Evolutionary conservation across 805 yeast genomes (phyloP).

Genomic region (Phaffomyces antillensis): DNA sequence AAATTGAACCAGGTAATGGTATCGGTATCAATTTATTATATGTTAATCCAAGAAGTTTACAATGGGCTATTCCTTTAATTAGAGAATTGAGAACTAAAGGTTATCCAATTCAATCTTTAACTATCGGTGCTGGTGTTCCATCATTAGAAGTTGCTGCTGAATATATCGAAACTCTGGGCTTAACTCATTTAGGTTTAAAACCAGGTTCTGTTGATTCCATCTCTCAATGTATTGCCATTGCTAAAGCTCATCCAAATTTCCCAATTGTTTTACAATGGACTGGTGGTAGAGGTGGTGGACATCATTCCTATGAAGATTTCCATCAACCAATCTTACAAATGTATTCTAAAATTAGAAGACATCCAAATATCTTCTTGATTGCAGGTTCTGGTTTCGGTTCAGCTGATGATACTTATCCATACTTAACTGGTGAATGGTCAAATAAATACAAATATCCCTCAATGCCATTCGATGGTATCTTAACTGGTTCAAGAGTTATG

Average conservation of each 20-base stretch:
- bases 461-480: slow-evolving; percentile 98
- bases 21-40: slow-evolving; percentile 88
- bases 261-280: slow-evolving; percentile 99
- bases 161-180: slow-evolving; percentile 85
- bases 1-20: slow-evolving; percentile 79
- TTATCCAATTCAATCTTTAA: slow-evolving; percentile 90
- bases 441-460: slow-evolving; percentile 80
- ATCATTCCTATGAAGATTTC: slow-evolving; percentile 98
- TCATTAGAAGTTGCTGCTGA: slow-evolving; percentile 95
- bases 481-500: slow-evolving; percentile 96
- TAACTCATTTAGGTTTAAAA: slow-evolving; percentile 91
- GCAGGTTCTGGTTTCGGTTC: slow-evolving; percentile 99
- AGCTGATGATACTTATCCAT: slow-evolving; percentile 94
- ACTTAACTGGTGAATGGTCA: slow-evolving; percentile 98
- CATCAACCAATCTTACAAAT: slow-evolving; percentile 95
- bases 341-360: slow-evolving; percentile 91
- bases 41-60: slow-evolving; percentile 95
- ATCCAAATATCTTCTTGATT: slow-evolving; percentile 78
- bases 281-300: slow-evolving; percentile 99
- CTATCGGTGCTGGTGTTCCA: slow-evolving; percentile 99
- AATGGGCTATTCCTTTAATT: slow-evolving; percentile 97
- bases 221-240: slow-evolving; percentile 78
- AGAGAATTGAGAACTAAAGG: slow-evolving; percentile 84
- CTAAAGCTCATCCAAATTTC: slow-evolving; percentile 92
- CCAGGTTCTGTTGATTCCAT: slow-evolving; percentile 97